Evolutionary conservation across 179 eudicot genomes (phyloP).

Genomic region (Corrigiola litoralis): DNA sequence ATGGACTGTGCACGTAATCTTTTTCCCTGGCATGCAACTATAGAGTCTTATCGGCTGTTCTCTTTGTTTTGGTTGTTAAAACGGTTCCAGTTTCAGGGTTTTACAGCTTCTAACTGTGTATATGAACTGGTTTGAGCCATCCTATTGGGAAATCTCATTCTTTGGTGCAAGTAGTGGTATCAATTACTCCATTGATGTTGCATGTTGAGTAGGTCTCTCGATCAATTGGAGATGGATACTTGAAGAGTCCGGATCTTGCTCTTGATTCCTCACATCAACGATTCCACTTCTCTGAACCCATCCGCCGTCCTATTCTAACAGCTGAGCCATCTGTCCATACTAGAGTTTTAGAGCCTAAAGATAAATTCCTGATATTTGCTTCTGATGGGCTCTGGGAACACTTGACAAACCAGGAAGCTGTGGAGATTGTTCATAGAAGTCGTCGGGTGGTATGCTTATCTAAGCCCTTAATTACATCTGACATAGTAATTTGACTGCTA

Average conservation of each 20-base stretch:
- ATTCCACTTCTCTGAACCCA: slow-evolving; percentile 45
- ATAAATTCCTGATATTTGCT: slow-evolving; percentile 67
- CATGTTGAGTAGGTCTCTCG: slow-evolving; percentile 53
- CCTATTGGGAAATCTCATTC: background rate
- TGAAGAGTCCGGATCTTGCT: slow-evolving; percentile 57
- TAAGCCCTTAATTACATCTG: background rate
- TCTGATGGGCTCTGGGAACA: slow-evolving; percentile 92
- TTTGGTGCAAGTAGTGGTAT: too few species aligned
- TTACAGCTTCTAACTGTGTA: too few species aligned
- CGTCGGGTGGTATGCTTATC: slow-evolving; percentile 44
- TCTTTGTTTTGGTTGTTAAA: too few species aligned
- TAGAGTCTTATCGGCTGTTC: too few species aligned
- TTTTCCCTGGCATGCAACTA: too few species aligned
- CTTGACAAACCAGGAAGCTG: slow-evolving; percentile 69
- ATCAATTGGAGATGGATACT: slow-evolving; percentile 72
- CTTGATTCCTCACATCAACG: slow-evolving; percentile 45
- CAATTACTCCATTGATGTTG: background rate
- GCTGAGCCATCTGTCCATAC: slow-evolving; percentile 56
- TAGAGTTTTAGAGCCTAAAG: slow-evolving; percentile 35
- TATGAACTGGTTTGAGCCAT: too few species aligned
- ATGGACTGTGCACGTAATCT: too few species aligned
- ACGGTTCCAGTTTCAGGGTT: too few species aligned
- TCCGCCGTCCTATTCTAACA: slow-evolving; percentile 47
- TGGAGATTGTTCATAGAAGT: slow-evolving; percentile 48
- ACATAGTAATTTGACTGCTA: too few species aligned